Evolutionary conservation across 2,329 filamentous ascomycete species (phyloP).

Genomic region (Penicillium sp.): DNA sequence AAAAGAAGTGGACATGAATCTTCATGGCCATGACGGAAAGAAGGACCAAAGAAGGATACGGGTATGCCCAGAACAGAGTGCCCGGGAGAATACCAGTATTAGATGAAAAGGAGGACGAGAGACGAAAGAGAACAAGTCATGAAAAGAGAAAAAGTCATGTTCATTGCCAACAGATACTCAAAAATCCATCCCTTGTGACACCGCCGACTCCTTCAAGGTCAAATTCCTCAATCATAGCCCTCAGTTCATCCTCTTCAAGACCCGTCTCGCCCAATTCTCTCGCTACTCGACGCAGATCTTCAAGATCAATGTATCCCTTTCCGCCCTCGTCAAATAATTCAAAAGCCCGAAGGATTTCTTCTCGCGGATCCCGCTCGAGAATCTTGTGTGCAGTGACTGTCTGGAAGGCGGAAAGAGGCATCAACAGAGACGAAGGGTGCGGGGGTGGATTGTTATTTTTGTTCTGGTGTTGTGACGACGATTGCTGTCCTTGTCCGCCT

Average conservation of each 20-base stretch:
- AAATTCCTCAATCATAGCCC: slow-evolving; percentile 97
- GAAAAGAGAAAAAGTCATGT: not conserved
- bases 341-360: slow-evolving; percentile 89
- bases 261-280: slow-evolving; percentile 83
- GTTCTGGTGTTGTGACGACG: slow-evolving; percentile 20
- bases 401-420: slow-evolving; percentile 70
- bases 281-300: slow-evolving; percentile 82
- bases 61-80: not conserved
- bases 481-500: slow-evolving; percentile 29
- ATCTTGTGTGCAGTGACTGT: slow-evolving; percentile 76
- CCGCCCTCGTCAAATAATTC: slow-evolving; percentile 86
- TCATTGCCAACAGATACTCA: slow-evolving; percentile 61
- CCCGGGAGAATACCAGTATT: not conserved
- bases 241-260: slow-evolving; percentile 85
- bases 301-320: slow-evolving; percentile 86
- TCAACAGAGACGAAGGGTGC: slow-evolving; percentile 63
- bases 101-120: too few relatives aligned
- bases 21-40: not conserved
- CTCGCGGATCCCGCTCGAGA: slow-evolving; percentile 74
- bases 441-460: slow-evolving; percentile 48
- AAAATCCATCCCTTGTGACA: slow-evolving; percentile 61
- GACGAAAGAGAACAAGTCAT: not conserved
- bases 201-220: slow-evolving; percentile 89
- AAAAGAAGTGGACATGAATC: not conserved
- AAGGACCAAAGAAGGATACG: not conserved